Base-by-base conservation (phyloP, 352 stramenopile genomes). In the Pythium vanterpoolii region DNA sequence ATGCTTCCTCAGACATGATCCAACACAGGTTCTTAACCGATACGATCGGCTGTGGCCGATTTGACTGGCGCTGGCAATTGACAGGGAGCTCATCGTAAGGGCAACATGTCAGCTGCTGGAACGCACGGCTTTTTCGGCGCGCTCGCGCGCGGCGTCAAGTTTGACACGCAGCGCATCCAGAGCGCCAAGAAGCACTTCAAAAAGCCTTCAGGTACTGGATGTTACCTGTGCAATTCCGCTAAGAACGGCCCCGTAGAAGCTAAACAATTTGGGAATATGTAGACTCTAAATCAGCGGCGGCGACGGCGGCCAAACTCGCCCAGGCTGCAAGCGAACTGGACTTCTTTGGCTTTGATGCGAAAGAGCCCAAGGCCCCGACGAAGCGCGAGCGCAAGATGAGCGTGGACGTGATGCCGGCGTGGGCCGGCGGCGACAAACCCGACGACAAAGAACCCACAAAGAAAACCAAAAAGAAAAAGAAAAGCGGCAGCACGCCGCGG, bases 311-410 rank as follows among this genome's bases (percentile, higher is more conserved):
- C 28, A 73, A 73, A 56, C 62, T 51, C 0, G 57, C 59, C 13
- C 60, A 72, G 40, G 52, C 50, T 16, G 64, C 64, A 14, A 79
- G 83, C 33, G 80, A 87, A 44, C 60, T 93, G 40, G 83, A 93
- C 57, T 93, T 93, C 62, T 93, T 93, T 59, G 83, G 83, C 55
- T 93, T 87, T 62, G 69, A 93, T 60, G 27, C 47, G 19, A 74
- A 68, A 40, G 55, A 74, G 48, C 71, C 69, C 39, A 64, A 77
- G 23, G 72, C 77, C 45, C 4, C 45, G 11, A 34, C 62, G 7
- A 51, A 33, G 56, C 77, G 77, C 30, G 63, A 66, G 44, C 78
- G 80, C 56, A 85, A 78, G 64, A 77, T 89, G 53, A 92, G 80
- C 61, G 77, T 83, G 49, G 80, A 92, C 51, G 73, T 82, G 69